These are phyloP conservation scores for Cutaneotrichosporon sp. DNA, from an alignment of 1,284 basidiomycete species.

Conservation along the genomic window DNA sequence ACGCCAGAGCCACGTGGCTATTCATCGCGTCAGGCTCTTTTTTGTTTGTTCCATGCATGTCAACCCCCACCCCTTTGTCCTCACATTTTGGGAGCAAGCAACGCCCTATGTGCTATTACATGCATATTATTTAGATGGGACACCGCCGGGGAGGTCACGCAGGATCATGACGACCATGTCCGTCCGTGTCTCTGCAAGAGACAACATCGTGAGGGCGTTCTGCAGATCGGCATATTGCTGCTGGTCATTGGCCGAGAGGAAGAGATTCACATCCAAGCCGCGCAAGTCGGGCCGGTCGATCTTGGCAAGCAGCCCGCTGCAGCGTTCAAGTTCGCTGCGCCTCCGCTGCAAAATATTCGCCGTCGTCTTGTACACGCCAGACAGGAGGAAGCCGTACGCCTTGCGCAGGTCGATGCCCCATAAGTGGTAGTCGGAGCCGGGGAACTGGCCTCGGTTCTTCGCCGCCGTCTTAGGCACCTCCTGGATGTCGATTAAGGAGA, in stretches of 20 bases:
- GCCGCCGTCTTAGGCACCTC: conserved; percentile 84
- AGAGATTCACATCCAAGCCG: conserved; percentile 54
- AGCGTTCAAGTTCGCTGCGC: conserved; percentile 63
- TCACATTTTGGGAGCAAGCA: no score
- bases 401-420: conserved; percentile 85
- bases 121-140: conserved; percentile 5
- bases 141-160: conserved; percentile 60
- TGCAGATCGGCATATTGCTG: conserved; percentile 45
- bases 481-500: conserved; percentile 78
- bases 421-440: conserved; percentile 51
- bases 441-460: conserved; percentile 59
- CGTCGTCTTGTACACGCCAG: conserved; percentile 76
- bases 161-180: conserved; percentile 81
- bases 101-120: no score
- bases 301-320: conserved; percentile 67
- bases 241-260: conserved; percentile 43
- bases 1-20: no score
- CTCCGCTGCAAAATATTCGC: conserved; percentile 72
- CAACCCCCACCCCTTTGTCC: no score
- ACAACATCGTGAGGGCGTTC: conserved; percentile 62
- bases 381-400: conserved; percentile 69
- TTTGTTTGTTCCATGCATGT: no score
- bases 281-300: conserved; percentile 72
- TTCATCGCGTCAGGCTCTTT: no score
- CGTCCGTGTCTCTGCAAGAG: conserved; percentile 69